These are phyloP conservation scores for Geotrichum australiense DNA, from an alignment of 1,139 yeast species.

Conservation along the genomic window DNA sequence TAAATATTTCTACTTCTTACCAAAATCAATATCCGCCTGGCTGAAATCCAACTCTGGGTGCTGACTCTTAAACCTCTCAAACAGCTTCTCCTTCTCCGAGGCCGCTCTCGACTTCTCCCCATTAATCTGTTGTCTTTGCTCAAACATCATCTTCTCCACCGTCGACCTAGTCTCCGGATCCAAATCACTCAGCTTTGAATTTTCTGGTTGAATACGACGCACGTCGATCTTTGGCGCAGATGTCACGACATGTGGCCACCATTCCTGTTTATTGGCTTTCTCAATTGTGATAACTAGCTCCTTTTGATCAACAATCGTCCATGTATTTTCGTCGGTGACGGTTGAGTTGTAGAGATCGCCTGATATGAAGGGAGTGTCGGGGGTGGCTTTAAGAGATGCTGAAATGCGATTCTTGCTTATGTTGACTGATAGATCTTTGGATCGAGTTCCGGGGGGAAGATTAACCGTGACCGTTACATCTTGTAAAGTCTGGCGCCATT, in stretches of 20 bases:
- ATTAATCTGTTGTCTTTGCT: constrained; percentile 38
- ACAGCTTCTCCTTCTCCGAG: constrained; percentile 30
- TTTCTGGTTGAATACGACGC: constrained; percentile 38
- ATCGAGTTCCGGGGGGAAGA: constrained; percentile 34
- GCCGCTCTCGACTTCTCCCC: constrained; percentile 38
- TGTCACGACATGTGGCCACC: constrained; percentile 44
- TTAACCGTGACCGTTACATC: constrained; percentile 37
- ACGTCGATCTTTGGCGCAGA: constrained; percentile 41
- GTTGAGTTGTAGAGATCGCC: constrained; percentile 36
- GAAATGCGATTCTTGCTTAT: constrained; percentile 26
- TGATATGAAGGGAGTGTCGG: constrained; percentile 24
- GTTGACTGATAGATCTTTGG: constrained; percentile 32
- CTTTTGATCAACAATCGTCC: constrained; percentile 38
- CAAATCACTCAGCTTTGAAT: constrained; percentile 37
- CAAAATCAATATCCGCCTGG: constrained; percentile 23
- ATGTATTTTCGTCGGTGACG: constrained; percentile 36
- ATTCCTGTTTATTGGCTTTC: constrained; percentile 36
- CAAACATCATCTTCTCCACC: constrained; percentile 46
- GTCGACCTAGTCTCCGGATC: constrained; percentile 40
- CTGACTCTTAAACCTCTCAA: constrained; percentile 37
- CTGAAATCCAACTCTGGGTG: constrained; percentile 42
- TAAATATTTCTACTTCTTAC: too few relatives aligned
- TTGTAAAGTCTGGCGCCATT: constrained; percentile 39
- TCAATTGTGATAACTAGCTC: constrained; percentile 37
- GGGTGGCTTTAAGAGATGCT: constrained; percentile 25